Base-by-base conservation (phyloP, 108 stramenopile genomes). In the Pseudonitzschia delicatissima region DNA sequence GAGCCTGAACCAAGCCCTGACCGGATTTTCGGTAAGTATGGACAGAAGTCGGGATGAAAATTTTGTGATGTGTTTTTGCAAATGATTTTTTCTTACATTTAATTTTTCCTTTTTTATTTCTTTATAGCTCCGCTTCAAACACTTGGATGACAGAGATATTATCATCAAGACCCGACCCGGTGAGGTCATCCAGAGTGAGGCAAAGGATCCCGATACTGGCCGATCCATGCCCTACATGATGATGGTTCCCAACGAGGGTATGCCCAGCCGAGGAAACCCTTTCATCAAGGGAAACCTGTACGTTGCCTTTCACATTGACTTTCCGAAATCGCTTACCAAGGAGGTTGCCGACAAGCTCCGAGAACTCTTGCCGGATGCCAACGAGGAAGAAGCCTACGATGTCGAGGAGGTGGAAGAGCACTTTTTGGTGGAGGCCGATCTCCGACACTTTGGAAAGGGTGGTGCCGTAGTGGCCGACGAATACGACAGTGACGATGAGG, bases 241-340 rank as follows among this genome's bases (percentile, higher is more conserved):
- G 72, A 85, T 88, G 71, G 87, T 98, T 9, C 81, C 82, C n/a
- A 80, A 79, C 53, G 98, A 98, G 72, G 98, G 98, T 47, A 98
- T 97, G 98, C 98, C 96, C 6, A 80, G 77, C 39, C 79, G 79
- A 57, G 96, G 96, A 34, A 96, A 96, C 79, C 96, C 95, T 3
- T 97, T 97, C 69, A 87, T 91, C 60, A 97, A 95, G 86, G 98
- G 98, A 29, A 80, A 95, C 55, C 73, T 98, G 13, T 98, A 94
- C 68, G 82, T 97, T 45, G 73, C 96, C 45, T 98, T 98, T 74
- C 83, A 85, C 55, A 90, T 95, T n/a, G 77, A 83, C 60, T 98
- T 96, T 72, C 98, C 93, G 11, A 68, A 86, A 21, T 62, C 76
- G 8, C 72, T 85, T 23, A 58, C 45, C 26, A 69, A 87, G 17